Percentiles rank a stretch among this genome's conserved stretches.
phyloP scores from a whole-genome alignment of 2,329 filamentous ascomycete species.

The Diplodia intermedia region DNA sequence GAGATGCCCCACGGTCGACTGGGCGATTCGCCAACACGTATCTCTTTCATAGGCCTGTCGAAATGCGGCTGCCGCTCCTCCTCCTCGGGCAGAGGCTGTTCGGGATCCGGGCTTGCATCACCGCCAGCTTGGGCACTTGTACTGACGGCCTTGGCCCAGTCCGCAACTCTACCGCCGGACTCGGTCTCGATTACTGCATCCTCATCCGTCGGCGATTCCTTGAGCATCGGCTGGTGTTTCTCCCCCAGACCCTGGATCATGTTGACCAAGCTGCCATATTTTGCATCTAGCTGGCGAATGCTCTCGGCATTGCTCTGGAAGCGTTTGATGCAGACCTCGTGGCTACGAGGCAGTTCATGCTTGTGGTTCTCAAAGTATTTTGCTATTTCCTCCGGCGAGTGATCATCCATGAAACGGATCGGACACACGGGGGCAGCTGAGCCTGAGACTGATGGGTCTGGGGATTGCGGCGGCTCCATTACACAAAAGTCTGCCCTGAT shows the following conservation, averaged over 20 bases:
- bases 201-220: slow-evolving; percentile 56
- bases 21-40: slow-evolving; percentile 91
- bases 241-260: slow-evolving; percentile 92
- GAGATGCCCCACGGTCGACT: slow-evolving; percentile 92
- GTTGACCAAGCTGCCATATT: slow-evolving; percentile 88
- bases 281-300: slow-evolving; percentile 87
- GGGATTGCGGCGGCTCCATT: slow-evolving; percentile 53
- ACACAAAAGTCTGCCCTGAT: slow-evolving; percentile 52
- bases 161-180: slow-evolving; percentile 77
- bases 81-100: slow-evolving; percentile 49
- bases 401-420: slow-evolving; percentile 90
- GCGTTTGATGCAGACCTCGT: slow-evolving; percentile 87
- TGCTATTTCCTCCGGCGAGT: slow-evolving; percentile 90
- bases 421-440: slow-evolving; percentile 73
- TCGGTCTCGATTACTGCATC: slow-evolving; percentile 50
- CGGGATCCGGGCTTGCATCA: slow-evolving; percentile 40
- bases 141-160: slow-evolving; percentile 82
- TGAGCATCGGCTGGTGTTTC: slow-evolving; percentile 85
- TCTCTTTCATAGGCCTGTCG: slow-evolving; percentile 83
- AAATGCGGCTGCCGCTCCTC: slow-evolving; percentile 76
- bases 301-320: slow-evolving; percentile 88
- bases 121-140: slow-evolving; percentile 57
- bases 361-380: slow-evolving; percentile 95
- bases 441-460: slow-evolving; percentile 47
- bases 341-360: slow-evolving; percentile 90